A percentile compares a stretch with the other conserved stretches of the same genome.
phyloP scores from a whole-genome alignment of 768 basidiomycete genomes.

The Boletus vinaceobasis region DNA sequence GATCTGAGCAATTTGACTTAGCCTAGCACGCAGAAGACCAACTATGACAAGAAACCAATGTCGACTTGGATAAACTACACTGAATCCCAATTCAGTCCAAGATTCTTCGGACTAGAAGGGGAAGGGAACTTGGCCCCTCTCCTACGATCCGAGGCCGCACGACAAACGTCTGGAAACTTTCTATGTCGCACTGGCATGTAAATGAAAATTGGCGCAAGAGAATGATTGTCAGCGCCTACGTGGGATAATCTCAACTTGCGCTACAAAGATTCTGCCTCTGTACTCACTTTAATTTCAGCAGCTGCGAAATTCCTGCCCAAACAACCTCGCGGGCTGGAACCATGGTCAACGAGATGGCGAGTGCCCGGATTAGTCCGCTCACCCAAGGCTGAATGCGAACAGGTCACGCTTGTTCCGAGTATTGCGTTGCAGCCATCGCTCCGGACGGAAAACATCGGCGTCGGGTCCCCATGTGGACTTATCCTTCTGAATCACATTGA shows the following conservation, averaged over 20 bases:
- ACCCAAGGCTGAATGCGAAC: conserved; percentile 61
- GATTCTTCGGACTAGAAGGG: conserved; percentile 43
- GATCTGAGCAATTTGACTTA: neutral
- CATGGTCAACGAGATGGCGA: conserved; percentile 10
- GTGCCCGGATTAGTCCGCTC: conserved; percentile 13
- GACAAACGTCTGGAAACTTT: conserved; percentile 64
- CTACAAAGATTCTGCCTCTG: conserved; percentile 19
- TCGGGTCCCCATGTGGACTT: conserved; percentile 57
- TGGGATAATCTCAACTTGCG: neutral
- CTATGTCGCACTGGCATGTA: conserved; percentile 48
- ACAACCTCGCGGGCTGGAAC: conserved; percentile 53
- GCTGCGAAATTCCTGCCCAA: conserved; percentile 57
- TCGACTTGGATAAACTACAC: neutral
- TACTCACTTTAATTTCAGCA: conserved; percentile 55
- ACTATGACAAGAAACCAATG: neutral
- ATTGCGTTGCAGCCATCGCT: conserved; percentile 55
- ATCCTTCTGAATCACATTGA: conserved; percentile 56
- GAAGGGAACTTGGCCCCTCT: conserved; percentile 52
- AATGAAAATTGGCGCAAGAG: conserved; percentile 57
- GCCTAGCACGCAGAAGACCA: neutral
- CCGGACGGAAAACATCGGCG: conserved; percentile 53
- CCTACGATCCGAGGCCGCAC: conserved; percentile 57
- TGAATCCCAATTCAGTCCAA: conserved; percentile 11
- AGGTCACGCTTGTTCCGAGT: conserved; percentile 40
- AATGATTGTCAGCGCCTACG: conserved; percentile 41